phyloP scores from a whole-genome alignment of 805 yeast genomes.

The Aciculoconidium aculeatum region DNA sequence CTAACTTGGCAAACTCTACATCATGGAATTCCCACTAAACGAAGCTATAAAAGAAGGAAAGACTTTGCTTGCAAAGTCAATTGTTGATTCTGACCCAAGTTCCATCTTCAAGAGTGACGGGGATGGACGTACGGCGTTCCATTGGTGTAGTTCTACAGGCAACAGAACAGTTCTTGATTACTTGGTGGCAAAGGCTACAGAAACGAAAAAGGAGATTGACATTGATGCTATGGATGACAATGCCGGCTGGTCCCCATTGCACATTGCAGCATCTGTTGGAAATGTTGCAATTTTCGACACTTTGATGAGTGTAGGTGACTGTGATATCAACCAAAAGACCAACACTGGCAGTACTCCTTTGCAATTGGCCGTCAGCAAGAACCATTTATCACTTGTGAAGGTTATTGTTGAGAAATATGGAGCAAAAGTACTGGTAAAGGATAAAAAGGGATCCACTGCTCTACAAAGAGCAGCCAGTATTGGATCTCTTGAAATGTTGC shows the following conservation, averaged over 20 bases:
- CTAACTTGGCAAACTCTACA: too few species aligned
- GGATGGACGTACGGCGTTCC: constrained; percentile 76
- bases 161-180: constrained; percentile 47
- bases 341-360: constrained; percentile 73
- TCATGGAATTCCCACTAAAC: constrained; percentile 34
- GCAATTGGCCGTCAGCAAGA: constrained; percentile 72
- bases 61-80: constrained; percentile 41
- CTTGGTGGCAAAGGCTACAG: constrained; percentile 18
- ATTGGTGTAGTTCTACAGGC: constrained; percentile 79
- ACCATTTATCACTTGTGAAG: constrained; percentile 48
- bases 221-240: constrained; percentile 65
- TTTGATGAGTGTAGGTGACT: constrained; percentile 42
- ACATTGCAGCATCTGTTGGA: constrained; percentile 77
- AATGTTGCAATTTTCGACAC: constrained; percentile 45
- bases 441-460: constrained; percentile 58
- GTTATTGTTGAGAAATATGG: constrained; percentile 47
- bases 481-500: constrained; percentile 58
- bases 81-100: constrained; percentile 47
- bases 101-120: constrained; percentile 47
- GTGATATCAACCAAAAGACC: constrained; percentile 53
- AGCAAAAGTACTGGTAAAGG: constrained; percentile 63
- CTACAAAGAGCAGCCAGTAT: constrained; percentile 79
- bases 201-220: constrained; percentile 38
- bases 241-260: constrained; percentile 86
- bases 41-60: constrained; percentile 66